Percentiles rank a stretch among this genome's conserved stretches.
Evolutionary conservation across 139 green algal species (phyloP).

Genomic region (Spirogloea muscicola): DNA sequence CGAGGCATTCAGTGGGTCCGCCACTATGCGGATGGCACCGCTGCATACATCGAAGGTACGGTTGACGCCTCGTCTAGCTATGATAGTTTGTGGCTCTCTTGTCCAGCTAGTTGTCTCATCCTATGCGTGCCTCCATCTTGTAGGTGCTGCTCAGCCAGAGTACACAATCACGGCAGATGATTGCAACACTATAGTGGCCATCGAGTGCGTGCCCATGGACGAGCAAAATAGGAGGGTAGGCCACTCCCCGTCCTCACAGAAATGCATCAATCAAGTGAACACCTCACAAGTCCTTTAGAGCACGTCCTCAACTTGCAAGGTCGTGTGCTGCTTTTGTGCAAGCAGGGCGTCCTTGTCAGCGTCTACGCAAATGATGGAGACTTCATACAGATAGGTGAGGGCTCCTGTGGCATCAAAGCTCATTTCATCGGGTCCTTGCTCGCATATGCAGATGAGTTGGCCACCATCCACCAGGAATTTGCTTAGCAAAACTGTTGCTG

Average conservation of each 20-base stretch:
- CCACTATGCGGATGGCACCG: conserved; percentile 35
- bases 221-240: neutral
- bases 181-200: conserved; percentile 1
- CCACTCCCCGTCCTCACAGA: too few species aligned
- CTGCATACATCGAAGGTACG: conserved; percentile 38
- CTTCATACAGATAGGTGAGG: conserved; percentile 26
- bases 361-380: conserved; percentile 28
- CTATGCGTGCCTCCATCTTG: neutral
- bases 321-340: too few species aligned
- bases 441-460: too few species aligned
- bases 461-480: too few species aligned
- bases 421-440: too few species aligned
- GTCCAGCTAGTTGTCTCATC: neutral
- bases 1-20: conserved; percentile 48
- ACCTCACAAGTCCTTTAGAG: too few species aligned
- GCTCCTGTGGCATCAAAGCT: too few species aligned
- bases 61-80: too few species aligned
- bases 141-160: conserved; percentile 27
- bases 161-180: conserved; percentile 42
- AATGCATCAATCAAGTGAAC: too few species aligned
- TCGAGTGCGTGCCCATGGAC: conserved; percentile 44
- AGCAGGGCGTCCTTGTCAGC: conserved; percentile 16
- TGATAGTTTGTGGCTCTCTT: neutral
- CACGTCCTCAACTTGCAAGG: too few species aligned
- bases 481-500: too few species aligned